Base-by-base conservation (phyloP, 2,329 filamentous ascomycete species). In the Alternaria angustiovoidea region DNA sequence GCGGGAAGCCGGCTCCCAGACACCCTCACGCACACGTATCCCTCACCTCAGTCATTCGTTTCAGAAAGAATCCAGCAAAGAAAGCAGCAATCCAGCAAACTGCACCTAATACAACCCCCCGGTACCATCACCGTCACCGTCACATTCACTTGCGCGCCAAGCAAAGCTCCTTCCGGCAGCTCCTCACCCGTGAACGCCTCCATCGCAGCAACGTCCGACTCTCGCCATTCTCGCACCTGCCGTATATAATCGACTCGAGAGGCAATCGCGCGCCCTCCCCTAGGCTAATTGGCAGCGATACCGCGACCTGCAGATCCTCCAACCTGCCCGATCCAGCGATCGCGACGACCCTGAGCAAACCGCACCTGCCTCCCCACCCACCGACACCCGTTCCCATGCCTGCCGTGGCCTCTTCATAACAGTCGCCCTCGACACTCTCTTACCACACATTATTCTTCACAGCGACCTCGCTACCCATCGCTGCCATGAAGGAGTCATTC, bases 1-100 rank as follows among this genome's bases (percentile, higher is more conserved):
- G 28, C 48, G 58, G 54, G 59, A 62, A 66, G 69, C 59, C 65
- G 67, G 64, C 52, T 54, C 49, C 58, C 57, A 51, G 30, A 55
- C 53, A 59, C 32, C 61, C 42, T 59, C 56, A 42, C 58, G 54
- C 48, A 60, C 63, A 48, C 66, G 57, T 59, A 59, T 60, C 65
- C 62, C 75, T 77, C 70, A 77, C 75, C 74, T 60, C 74, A 79
- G 76, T 78, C 76, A 74, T 67, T 79, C 76, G 73, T 79, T 78
- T 70, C 71, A 75, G 64, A 57, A 56, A 55, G 56, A 57, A 39
- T 47, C 43, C 59, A 59, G 57, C 63, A 63, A 61, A 57, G 43
- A 39, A 32, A 44, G 47, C 57, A 51, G 39, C 53, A 36, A 26
- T 18, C 34, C 46, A 49, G 46, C 46, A 49, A 26, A 22, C 62